phyloP scores from a whole-genome alignment of 805 yeast genomes.

The Starmerella stigmatis region DNA sequence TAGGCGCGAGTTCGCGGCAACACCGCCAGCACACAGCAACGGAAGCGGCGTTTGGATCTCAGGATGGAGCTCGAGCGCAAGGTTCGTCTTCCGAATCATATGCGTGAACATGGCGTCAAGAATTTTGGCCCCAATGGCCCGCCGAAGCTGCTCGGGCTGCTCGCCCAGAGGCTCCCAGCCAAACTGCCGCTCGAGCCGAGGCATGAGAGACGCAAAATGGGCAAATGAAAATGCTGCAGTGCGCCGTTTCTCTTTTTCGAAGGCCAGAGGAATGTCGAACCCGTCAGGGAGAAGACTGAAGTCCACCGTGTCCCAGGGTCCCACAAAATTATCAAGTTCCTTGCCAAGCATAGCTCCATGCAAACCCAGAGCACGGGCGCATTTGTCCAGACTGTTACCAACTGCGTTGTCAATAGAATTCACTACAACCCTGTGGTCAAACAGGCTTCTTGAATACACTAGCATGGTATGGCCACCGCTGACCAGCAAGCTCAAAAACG shows the following conservation, averaged over 20 bases:
- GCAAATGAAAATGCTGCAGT: slow-evolving; percentile 62
- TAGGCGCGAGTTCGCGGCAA: slow-evolving; percentile 55
- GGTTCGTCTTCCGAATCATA: slow-evolving; percentile 50
- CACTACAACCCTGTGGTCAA: slow-evolving; percentile 60
- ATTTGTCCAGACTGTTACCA: slow-evolving; percentile 89
- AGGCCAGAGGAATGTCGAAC: slow-evolving; percentile 40
- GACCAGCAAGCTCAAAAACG: slow-evolving; percentile 63
- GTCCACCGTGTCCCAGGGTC: slow-evolving; percentile 25
- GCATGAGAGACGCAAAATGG: slow-evolving; percentile 52
- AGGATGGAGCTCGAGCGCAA: slow-evolving; percentile 33
- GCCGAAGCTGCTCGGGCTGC: slow-evolving; percentile 19
- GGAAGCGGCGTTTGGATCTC: slow-evolving; percentile 26
- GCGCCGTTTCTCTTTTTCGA: slow-evolving; percentile 38
- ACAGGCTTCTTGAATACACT: slow-evolving; percentile 51
- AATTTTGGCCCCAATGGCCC: slow-evolving; percentile 27
- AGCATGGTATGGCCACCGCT: slow-evolving; percentile 95
- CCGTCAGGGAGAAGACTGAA: slow-evolving; percentile 14
- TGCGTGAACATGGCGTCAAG: slow-evolving; percentile 67
- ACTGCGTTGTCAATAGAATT: slow-evolving; percentile 80
- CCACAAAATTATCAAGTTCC: slow-evolving; percentile 56
- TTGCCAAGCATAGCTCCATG: slow-evolving; percentile 77
- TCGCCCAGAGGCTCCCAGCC: slow-evolving; percentile 15
- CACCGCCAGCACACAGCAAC: slow-evolving; percentile 83
- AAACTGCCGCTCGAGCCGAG: slow-evolving; percentile 24
- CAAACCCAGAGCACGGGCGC: slow-evolving; percentile 76